Conservation (phyloP, 2,329 filamentous ascomycete species). For the Colletotrichum tanaceti region DNA sequence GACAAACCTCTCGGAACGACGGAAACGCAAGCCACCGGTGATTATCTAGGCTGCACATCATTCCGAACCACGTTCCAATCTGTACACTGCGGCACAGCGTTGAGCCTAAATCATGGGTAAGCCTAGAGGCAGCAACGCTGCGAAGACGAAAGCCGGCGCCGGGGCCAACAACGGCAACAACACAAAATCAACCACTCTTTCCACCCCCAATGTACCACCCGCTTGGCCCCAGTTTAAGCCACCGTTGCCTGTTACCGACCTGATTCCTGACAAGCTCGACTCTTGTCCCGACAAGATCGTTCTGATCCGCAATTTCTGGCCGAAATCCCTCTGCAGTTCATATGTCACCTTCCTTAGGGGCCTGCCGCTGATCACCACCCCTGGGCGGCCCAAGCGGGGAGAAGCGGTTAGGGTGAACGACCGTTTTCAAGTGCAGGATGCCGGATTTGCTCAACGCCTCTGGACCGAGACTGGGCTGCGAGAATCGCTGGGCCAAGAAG, state of each 20-base stretch:
- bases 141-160: conserved; percentile 33
- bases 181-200: conserved; percentile 19
- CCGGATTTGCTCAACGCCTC: conserved; percentile 76
- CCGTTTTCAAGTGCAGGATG: conserved; percentile 84
- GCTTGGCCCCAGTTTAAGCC: conserved; percentile 81
- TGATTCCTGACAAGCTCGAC: conserved; percentile 67
- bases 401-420: conserved; percentile 90
- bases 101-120: conserved; percentile 44
- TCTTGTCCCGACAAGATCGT: conserved; percentile 72
- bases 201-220: conserved; percentile 41
- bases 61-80: conserved; percentile 24
- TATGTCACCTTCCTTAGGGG: conserved; percentile 79
- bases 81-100: conserved; percentile 41
- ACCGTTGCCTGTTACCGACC: conserved; percentile 72
- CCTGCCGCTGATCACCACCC: conserved; percentile 81
- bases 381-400: conserved; percentile 80
- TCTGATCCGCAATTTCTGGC: conserved; percentile 79
- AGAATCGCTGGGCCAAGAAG: conserved; percentile 63
- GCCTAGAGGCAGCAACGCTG: conserved; percentile 28
- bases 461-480: conserved; percentile 83
- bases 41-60: conserved; percentile 28
- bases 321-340: conserved; percentile 77
- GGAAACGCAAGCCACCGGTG: conserved; percentile 27
- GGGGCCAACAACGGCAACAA: conserved; percentile 19
- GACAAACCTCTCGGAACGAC: conserved; percentile 32